phyloP scores from a whole-genome alignment of 2,329 filamentous ascomycete species.

The Epichloe bromicola region DNA sequence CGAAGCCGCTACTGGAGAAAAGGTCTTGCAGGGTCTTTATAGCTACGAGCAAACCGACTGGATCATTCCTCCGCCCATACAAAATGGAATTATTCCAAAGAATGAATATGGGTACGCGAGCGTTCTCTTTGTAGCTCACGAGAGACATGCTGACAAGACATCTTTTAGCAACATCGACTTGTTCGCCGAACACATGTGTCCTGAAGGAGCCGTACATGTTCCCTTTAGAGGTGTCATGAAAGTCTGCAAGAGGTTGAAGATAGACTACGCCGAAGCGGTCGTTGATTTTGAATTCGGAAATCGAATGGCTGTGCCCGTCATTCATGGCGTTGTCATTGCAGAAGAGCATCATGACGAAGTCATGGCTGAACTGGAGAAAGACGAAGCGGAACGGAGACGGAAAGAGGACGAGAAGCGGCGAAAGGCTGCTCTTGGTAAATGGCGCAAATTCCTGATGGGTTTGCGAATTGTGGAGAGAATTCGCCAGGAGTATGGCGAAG shows the following conservation, averaged over 20 bases:
- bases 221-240: conserved; percentile 64
- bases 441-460: conserved; percentile 81
- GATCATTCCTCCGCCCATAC: conserved; percentile 83
- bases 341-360: conserved; percentile 63
- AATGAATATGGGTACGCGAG: conserved; percentile 62
- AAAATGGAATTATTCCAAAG: conserved; percentile 77
- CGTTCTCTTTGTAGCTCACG: not conserved
- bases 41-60: conserved; percentile 78
- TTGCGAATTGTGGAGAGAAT: conserved; percentile 71
- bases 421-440: conserved; percentile 59
- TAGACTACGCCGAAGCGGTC: conserved; percentile 89
- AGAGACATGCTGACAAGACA: conserved; percentile 10
- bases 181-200: conserved; percentile 89
- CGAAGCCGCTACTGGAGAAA: conserved; percentile 65
- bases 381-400: conserved; percentile 59
- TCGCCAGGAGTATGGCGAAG: conserved; percentile 59
- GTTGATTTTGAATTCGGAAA: conserved; percentile 95
- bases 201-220: conserved; percentile 68
- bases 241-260: conserved; percentile 69
- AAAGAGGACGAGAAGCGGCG: conserved; percentile 77
- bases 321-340: conserved; percentile 81
- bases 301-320: conserved; percentile 83
- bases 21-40: conserved; percentile 78
- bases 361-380: conserved; percentile 65
- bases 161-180: conserved; percentile 67